Conservation (phyloP, 805 yeast species). For the Candida boidinii region DNA sequence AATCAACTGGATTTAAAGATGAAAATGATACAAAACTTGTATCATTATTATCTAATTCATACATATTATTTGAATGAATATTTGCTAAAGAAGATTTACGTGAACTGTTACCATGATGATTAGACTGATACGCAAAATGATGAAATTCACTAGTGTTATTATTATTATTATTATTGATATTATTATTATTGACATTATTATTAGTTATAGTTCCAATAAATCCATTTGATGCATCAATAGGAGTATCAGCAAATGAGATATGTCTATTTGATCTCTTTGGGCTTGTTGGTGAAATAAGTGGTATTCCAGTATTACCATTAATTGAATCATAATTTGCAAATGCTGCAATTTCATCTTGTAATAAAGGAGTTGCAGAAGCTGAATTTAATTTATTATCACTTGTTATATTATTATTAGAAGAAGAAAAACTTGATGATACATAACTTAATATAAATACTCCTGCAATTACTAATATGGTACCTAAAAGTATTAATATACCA, state of each 20-base stretch:
- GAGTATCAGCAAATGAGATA: no score
- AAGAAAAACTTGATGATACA: conserved; percentile 8
- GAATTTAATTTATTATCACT: background rate
- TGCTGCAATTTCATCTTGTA: conserved; percentile 6
- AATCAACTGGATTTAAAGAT: no score
- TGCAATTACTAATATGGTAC: conserved; percentile 42
- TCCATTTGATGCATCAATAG: no score
- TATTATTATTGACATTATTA: no score
- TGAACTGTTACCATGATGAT: conserved; percentile 44
- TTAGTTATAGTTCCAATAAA: no score
- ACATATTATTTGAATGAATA: conserved; percentile 26
- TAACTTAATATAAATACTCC: conserved; percentile 65
- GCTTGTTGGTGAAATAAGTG: conserved; percentile 7
- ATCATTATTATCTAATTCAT: no score
- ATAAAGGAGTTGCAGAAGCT: conserved; percentile 22
- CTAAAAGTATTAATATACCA: conserved; percentile 32
- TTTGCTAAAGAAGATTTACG: conserved; percentile 29
- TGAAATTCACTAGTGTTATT: no score
- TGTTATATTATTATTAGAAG: background rate
- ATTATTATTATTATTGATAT: no score
- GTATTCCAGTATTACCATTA: conserved; percentile 4
- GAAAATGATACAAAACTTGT: no score
- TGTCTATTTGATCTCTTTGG: conserved; percentile 13
- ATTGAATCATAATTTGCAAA: conserved; percentile 1
- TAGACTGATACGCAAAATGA: no score